Evolutionary conservation across 2,329 filamentous ascomycete species (phyloP), one percentile per base, ranked within the genome.

Genomic region (Phaeosphaeriaceae sp.): DNA sequence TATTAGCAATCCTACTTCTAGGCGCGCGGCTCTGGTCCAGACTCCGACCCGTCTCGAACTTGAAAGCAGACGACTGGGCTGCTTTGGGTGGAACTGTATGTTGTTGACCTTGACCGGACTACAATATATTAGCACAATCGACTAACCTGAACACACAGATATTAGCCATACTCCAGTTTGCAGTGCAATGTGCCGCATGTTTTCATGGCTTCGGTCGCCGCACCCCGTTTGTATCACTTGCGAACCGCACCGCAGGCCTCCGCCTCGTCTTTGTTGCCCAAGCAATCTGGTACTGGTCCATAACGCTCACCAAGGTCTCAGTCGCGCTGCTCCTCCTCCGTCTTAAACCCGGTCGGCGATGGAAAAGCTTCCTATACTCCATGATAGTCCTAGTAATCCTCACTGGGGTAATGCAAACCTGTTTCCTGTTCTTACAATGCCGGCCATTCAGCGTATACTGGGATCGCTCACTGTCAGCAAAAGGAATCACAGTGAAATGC

Each of bases 371-470:
- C 47, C 52, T 66, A 23, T 48, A 43, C 42, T 28, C 36, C 32
- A 51, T 49, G n/a, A 66, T 67, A 30, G 32, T 23, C 17, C 6
- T 68, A 12, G 41, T 61, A 2, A 8, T 66, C 23, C 20, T 53
- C 20, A 58, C 58, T 16, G 57, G 44, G 17, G 34, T 56, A 15
- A 50, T 58, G 1, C 57, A 61, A 20, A 68, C 63, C 3, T 33
- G 29, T 17, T 65, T 64, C 34, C 62, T 60, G 16, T 67, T 68
- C 45, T 42, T 63, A 17, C 61, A 67, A 35, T 68, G 64, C 51
- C 50, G 54, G 5, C 65, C 64, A 0, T 67, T 64, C 50, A 48
- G 47, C 34, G 43, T 63, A 12, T 67, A 52, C 45, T 68, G 65
- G 65, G 60, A 68, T 33, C 60, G 11, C 38, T 57, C 13, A n/a